Percentiles rank a stretch among this genome's conserved stretches.
Evolutionary conservation across 1,284 basidiomycete genomes (phyloP).

Genomic region (Dichomitus squalens): DNA sequence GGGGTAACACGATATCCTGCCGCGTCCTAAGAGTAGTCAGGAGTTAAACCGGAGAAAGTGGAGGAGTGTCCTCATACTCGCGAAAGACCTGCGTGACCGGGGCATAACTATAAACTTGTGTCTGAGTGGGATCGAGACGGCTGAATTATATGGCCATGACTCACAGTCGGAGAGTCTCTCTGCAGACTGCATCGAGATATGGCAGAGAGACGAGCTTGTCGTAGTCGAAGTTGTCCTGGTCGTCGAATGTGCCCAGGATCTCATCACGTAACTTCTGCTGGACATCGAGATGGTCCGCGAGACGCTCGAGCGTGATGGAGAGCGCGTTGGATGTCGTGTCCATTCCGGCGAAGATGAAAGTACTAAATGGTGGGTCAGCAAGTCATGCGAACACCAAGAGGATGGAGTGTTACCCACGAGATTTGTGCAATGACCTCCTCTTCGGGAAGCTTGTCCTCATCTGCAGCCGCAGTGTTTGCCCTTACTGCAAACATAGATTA

Average conservation of each 20-base stretch:
- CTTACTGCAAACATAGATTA: constrained; percentile 1
- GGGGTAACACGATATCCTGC: constrained; percentile 23
- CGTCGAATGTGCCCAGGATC: constrained; percentile 23
- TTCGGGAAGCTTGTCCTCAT: constrained; percentile 13
- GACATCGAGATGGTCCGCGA: constrained; percentile 23
- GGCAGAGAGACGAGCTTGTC: constrained; percentile 34
- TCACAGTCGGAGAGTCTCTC: constrained; percentile 35
- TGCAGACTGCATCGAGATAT: constrained; percentile 36
- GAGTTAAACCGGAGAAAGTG: too few relatives aligned
- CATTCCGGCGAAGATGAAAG: constrained; percentile 31
- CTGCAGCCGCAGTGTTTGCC: constrained; percentile 14
- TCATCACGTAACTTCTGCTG: constrained; percentile 30
- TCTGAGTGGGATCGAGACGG: background rate
- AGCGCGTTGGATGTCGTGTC: constrained; percentile 33
- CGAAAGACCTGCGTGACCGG: constrained; percentile 2
- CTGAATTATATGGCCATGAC: background rate
- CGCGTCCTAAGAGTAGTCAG: constrained; percentile 15
- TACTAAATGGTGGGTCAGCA: constrained; percentile 8
- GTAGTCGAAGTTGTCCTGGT: constrained; percentile 28
- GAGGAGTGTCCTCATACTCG: too few relatives aligned
- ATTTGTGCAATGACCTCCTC: constrained; percentile 24
- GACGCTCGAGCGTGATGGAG: constrained; percentile 30
- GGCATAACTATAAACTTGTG: background rate
- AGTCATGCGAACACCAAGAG: background rate
- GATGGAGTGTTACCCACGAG: constrained; percentile 2